These are phyloP conservation scores for Phytophthora capsici DNA, from an alignment of 352 stramenopile genomes.

Conservation along the genomic window DNA sequence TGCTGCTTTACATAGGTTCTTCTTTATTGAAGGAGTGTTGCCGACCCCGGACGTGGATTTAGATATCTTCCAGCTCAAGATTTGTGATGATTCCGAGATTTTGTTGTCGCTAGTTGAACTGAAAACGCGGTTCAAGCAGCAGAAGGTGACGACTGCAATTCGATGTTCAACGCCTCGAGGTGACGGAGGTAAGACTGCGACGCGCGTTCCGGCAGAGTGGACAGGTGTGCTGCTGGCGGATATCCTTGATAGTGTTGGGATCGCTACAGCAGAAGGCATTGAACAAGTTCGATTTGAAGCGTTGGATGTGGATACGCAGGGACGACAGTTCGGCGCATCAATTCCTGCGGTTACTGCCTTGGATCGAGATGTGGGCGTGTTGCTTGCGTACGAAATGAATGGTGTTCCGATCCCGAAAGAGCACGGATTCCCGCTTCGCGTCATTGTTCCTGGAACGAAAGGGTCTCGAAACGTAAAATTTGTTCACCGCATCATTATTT, in stretches of 20 bases:
- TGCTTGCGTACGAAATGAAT: slow-evolving; percentile 97
- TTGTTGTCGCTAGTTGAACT: slow-evolving; percentile 87
- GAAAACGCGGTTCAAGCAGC: slow-evolving; percentile 81
- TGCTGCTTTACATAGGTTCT: slow-evolving; percentile 5
- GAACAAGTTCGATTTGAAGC: slow-evolving; percentile 62
- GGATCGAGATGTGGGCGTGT: slow-evolving; percentile 86
- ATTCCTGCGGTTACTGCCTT: slow-evolving; percentile 91
- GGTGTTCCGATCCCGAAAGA: slow-evolving; percentile 80
- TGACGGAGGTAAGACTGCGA: slow-evolving; percentile 33
- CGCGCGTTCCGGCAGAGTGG: slow-evolving; percentile 91
- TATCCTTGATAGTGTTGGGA: slow-evolving; percentile 76
- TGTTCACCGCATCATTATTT: slow-evolving; percentile 79
- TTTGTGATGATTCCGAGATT: slow-evolving; percentile 14
- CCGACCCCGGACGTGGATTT: not conserved
- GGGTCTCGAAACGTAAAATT: slow-evolving; percentile 95
- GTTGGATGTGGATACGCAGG: slow-evolving; percentile 53
- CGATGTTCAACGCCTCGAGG: slow-evolving; percentile 75
- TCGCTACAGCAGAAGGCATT: slow-evolving; percentile 40
- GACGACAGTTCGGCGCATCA: slow-evolving; percentile 59
- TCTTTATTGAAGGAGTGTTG: slow-evolving; percentile 21
- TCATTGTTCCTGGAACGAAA: slow-evolving; percentile 91
- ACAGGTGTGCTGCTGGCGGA: slow-evolving; percentile 89
- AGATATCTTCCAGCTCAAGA: slow-evolving; percentile 18
- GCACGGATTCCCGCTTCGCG: slow-evolving; percentile 93
- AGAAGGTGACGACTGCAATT: slow-evolving; percentile 85